Evolutionary conservation across 2,329 filamentous ascomycete genomes (phyloP), one percentile per base, ranked within the genome.

Genomic region (Sporothrix inflata): DNA sequence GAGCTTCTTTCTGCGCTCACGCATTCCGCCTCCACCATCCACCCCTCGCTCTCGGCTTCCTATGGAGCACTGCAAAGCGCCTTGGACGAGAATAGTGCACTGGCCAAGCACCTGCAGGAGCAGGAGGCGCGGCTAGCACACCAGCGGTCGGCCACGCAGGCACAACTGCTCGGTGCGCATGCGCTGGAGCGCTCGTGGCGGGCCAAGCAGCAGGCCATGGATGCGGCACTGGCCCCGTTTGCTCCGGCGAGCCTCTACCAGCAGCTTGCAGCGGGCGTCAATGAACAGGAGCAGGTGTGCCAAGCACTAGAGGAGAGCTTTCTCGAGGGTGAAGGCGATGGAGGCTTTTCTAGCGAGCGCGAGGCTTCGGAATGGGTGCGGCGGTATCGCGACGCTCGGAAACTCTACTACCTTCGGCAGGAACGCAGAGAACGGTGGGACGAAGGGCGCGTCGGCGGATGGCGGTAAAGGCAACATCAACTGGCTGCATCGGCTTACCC

Each of bases 351-450:
- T 3, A 90, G 88, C 30, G 94, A 97, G 82, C 89, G 93, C 78
- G 96, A 98, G 82, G 90, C 92, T 34, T 85, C 86, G 1, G 95
- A 98, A 73, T 98, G 96, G 90, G 89, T 97, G 24, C 87, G 91
- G 77, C 84, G 92, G 77, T 92, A 97, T 75, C 87, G 94, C 76
- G 94, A 95, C 76, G 92, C 92, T 11, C 92, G 91, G 79, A 92
- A 92, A 76, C 83, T 92, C 72, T 91, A 91, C 74, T 97, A 96
- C 78, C 84, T 94, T 70, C 87, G 96, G 72, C 90, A 91, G 78
- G 96, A 98, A 84, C 88, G 93, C 76, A 97, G 94, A 81, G 92
- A 94, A 78, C 87, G 96, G 77, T 98, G 96, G 96, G 96, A 98
- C 80, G 95, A 98, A 82, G 94, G 95, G 30, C 87, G 95, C 76